Conservation (phyloP, 2,329 filamentous ascomycete species). For the Chaetoscypha palmicola region DNA sequence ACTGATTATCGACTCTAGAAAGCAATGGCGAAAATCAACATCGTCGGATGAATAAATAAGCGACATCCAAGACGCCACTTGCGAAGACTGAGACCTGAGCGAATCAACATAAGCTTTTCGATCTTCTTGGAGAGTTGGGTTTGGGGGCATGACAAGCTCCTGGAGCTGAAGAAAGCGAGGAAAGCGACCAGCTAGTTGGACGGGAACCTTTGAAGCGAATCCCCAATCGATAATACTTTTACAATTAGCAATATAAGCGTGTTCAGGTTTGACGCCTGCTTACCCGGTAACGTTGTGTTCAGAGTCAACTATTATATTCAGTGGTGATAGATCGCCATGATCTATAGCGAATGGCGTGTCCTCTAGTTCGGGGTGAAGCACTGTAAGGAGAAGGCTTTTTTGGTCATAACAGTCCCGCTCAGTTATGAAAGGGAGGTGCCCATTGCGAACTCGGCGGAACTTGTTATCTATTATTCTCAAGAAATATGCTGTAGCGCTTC, state of each 20-base stretch:
- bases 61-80: neutral
- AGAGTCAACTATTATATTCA: too few relatives aligned
- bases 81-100: neutral
- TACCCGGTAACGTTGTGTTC: too few relatives aligned
- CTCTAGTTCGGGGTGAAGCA: too few relatives aligned
- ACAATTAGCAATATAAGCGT: neutral
- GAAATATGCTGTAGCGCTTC: too few relatives aligned
- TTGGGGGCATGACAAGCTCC: neutral
- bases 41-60: neutral
- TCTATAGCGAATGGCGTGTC: too few relatives aligned
- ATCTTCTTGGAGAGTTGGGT: neutral
- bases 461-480: too few relatives aligned
- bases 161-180: neutral
- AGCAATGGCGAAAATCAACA: neutral
- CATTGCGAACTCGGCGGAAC: too few relatives aligned
- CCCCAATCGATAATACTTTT: neutral
- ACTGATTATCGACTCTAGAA: neutral
- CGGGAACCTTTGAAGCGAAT: neutral
- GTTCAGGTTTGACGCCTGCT: too few relatives aligned
- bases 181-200: neutral
- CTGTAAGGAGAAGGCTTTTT: too few relatives aligned
- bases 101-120: neutral
- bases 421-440: too few relatives aligned
- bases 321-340: too few relatives aligned
- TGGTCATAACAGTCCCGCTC: too few relatives aligned